These are phyloP conservation scores for Notholithocarpus densiflorus DNA, from an alignment of 306 rosid genomes.

Conservation along the genomic window DNA sequence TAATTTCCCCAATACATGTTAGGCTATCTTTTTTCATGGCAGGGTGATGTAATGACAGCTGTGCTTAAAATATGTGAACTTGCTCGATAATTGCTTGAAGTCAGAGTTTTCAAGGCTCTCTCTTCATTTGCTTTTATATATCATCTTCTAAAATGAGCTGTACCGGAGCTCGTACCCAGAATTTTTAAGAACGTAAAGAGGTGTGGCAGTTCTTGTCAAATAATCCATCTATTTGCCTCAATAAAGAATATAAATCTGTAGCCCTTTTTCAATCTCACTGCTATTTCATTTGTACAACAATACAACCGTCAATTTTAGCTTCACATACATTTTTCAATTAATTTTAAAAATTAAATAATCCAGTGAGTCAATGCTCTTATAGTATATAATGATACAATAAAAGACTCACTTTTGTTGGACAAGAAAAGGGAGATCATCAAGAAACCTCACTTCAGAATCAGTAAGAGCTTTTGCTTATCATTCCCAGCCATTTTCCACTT, in stretches of 20 bases:
- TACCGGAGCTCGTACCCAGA: not conserved
- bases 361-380: not conserved
- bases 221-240: not conserved
- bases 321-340: too few species aligned
- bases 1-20: too few species aligned
- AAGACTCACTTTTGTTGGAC: too few species aligned
- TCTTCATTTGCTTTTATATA: not conserved
- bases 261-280: not conserved
- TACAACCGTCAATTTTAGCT: not conserved
- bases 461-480: not conserved
- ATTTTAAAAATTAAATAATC: not conserved
- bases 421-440: too few species aligned
- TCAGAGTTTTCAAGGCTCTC: not conserved
- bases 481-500: not conserved
- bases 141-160: not conserved
- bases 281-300: not conserved
- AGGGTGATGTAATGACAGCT: slow-evolving; percentile 70
- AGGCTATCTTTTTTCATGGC: slow-evolving; percentile 17
- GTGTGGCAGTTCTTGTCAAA: too few species aligned
- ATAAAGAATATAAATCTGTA: too few species aligned
- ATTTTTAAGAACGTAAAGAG: too few species aligned
- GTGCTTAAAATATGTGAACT: slow-evolving; percentile 59
- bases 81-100: not conserved
- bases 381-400: too few species aligned
- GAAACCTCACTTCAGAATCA: too few species aligned